Evolutionary conservation across 2,329 filamentous ascomycete species (phyloP), one percentile per base, ranked within the genome.

Genomic region (Bipolaris victoriae): DNA sequence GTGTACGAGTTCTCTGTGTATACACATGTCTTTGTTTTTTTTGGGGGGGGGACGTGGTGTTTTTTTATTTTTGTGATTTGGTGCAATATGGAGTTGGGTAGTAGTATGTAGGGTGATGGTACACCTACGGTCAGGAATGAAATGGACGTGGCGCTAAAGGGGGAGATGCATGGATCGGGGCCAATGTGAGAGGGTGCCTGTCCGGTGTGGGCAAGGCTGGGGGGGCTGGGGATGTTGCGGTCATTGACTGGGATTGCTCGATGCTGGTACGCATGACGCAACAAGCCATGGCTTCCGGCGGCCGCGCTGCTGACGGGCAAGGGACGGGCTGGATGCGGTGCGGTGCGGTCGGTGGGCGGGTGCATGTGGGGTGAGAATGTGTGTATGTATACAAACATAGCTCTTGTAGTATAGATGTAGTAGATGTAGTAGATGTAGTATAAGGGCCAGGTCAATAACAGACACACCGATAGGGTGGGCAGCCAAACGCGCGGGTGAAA

Each of bases 181-280:
- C 40, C 51, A 43, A 49, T 51, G 56, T 44, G 22, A 7, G 39
- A 15, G 26, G 26, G 26, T 29, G 26, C 26, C 26, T 29, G 26
- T 29, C 26, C 26, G 26, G 26, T 29, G 26, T 10, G 39, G 20
- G 39, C 39, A 24, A 24, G 40, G 40, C 40, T 43, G 40, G 55
- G 39, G 39, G 46, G 51, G 52, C 57, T 52, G 57, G 35, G 49
- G 35, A 41, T 49, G 29, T 31, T 31, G 29, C 29, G 49, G 49
- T 10, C 37, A 49, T 26, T 15, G 37, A 26, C 45, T 45, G n/a
- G 45, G 49, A 49, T 39, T 50, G 47, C 46, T 46, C 33, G 48
- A 40, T 39, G 40, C 52, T 51, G 47, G 55, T 41, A 52, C 54
- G 57, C 60, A 63, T 63, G 60, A 63, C 60, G 55, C 55, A 58